Percentiles rank a stretch among this genome's conserved stretches.
Conservation (phyloP, 345 rosid species). For the Arabidopsis suecica region DNA sequence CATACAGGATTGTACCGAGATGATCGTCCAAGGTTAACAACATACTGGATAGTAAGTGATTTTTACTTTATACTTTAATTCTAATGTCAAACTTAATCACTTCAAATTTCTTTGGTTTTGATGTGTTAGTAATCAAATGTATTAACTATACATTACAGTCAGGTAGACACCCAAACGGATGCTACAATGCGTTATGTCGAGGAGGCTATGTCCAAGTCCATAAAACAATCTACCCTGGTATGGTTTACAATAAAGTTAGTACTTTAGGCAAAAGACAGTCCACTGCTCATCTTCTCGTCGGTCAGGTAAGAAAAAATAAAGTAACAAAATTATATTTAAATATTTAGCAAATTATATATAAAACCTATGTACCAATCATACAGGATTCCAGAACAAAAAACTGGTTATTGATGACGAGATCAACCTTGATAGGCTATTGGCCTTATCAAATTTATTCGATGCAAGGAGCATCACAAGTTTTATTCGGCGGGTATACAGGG, state of each 20-base stretch:
- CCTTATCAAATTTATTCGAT: neutral
- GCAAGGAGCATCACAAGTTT: slow-evolving; percentile 3
- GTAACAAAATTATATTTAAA: neutral
- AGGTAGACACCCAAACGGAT: neutral
- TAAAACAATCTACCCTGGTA: slow-evolving; percentile 26
- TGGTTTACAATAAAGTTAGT: slow-evolving; percentile 23
- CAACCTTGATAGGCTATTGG: slow-evolving; percentile 22
- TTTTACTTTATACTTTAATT: neutral
- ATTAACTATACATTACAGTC: slow-evolving; percentile 8
- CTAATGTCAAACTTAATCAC: neutral
- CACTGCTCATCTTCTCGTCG: slow-evolving; percentile 26
- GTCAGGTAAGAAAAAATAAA: slow-evolving; percentile 1
- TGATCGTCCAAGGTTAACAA: slow-evolving; percentile 27
- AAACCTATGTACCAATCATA: neutral
- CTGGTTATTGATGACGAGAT: slow-evolving; percentile 3
- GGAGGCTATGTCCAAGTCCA: slow-evolving; percentile 34
- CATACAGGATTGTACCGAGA: slow-evolving; percentile 31
- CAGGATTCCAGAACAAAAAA: slow-evolving; percentile 14
- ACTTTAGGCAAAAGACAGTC: neutral
- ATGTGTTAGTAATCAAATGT: neutral
- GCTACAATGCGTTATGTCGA: slow-evolving; percentile 21
- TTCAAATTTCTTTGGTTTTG: neutral
- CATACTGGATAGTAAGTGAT: slow-evolving; percentile 13
- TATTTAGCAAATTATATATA: neutral
- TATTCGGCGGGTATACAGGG: slow-evolving; percentile 11